Evolutionary conservation across 768 basidiomycete species (phyloP).

Genomic region (Suillus occidentalis): DNA sequence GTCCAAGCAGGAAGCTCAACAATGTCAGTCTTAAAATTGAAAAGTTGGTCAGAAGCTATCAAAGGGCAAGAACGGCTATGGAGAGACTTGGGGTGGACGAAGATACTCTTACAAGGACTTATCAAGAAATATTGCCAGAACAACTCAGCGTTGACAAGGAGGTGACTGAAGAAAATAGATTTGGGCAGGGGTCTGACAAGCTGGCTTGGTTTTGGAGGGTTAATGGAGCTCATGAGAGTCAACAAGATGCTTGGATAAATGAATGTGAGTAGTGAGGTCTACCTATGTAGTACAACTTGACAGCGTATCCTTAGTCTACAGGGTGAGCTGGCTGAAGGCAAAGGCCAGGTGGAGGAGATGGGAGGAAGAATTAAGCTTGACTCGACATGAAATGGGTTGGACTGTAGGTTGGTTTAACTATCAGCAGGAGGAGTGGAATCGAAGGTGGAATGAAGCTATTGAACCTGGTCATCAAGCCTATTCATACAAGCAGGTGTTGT

Average conservation of each 20-base stretch:
- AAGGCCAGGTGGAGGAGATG: slow-evolving; percentile 19
- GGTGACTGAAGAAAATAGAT: slow-evolving; percentile 13
- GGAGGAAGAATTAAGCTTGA: slow-evolving; percentile 18
- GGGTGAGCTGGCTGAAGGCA: slow-evolving; percentile 14
- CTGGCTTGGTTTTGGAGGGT: slow-evolving; percentile 10
- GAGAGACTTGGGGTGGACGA: not conserved
- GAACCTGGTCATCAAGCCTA: slow-evolving; percentile 1
- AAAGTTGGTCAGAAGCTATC: slow-evolving; percentile 4
- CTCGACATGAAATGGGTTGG: slow-evolving; percentile 22
- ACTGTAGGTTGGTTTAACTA: slow-evolving; percentile 12
- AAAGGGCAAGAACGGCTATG: not conserved
- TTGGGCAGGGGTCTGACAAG: slow-evolving; percentile 9
- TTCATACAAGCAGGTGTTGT: not conserved
- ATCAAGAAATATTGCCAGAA: slow-evolving; percentile 1
- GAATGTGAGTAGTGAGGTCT: not conserved
- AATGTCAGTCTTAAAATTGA: not conserved
- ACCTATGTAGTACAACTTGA: no score
- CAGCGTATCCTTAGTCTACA: not conserved
- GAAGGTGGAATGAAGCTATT: not conserved
- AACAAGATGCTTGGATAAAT: slow-evolving; percentile 5
- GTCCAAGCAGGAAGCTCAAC: slow-evolving; percentile 4
- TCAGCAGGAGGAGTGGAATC: not conserved
- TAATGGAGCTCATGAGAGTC: not conserved
- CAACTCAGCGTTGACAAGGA: slow-evolving; percentile 10
- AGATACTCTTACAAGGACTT: not conserved